These are phyloP conservation scores for Tetratostichococcus sp. DNA, from an alignment of 139 green algal genomes.

Conservation along the genomic window DNA sequence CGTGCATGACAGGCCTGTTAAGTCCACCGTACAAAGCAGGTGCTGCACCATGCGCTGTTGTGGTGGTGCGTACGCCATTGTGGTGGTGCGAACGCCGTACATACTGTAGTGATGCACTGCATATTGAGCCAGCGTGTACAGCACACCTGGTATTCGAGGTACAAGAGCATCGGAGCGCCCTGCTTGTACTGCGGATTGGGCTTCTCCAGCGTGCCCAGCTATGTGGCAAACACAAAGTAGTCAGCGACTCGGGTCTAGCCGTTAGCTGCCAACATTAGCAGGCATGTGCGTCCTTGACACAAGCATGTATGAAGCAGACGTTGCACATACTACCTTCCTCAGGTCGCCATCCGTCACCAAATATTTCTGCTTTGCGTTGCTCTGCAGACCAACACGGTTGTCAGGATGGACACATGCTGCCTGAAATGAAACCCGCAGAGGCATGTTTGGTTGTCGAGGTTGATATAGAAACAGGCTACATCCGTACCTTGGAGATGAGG, in stretches of 20 bases:
- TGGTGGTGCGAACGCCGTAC: no score
- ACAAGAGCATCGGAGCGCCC: conserved; percentile 63
- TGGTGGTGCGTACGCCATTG: no score
- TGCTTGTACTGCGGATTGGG: conserved; percentile 61
- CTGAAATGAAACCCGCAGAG: neutral
- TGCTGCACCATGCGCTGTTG: no score
- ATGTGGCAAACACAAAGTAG: no score
- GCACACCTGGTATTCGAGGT: conserved; percentile 52
- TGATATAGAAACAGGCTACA: neutral
- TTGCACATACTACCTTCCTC: no score
- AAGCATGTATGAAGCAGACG: no score
- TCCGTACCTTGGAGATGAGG: conserved; percentile 48
- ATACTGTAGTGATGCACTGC: no score
- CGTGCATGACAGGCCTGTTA: no score
- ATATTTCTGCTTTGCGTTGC: conserved; percentile 46
- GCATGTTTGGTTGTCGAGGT: neutral
- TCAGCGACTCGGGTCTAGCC: no score
- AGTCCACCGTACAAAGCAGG: no score
- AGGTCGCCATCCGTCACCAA: conserved; percentile 56
- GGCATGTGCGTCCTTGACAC: no score
- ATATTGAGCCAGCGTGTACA: conserved; percentile 17
- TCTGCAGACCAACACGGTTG: conserved; percentile 27
- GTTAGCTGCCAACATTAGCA: no score
- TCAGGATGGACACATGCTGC: neutral
- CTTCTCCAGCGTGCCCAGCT: conserved; percentile 49